A percentile compares a stretch with the other conserved stretches of the same genome.
Evolutionary conservation across 164 flowering plant genomes (phyloP).

Genomic region (Amborella trichopoda): DNA sequence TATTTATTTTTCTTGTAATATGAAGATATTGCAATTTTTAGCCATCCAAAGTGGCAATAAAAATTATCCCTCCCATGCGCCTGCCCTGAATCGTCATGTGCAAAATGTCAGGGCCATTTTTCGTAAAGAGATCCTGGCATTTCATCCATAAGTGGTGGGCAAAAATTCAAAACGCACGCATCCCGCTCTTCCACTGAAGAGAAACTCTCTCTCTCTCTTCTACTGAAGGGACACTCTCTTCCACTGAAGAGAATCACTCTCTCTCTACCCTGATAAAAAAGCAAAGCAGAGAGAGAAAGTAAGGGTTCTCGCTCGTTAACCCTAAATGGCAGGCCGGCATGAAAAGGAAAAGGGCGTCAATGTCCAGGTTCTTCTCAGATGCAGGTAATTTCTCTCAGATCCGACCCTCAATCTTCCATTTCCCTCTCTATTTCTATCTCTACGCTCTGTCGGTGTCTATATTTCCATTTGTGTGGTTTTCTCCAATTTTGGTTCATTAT

Average conservation of each 20-base stretch:
- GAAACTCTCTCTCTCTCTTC: neutral
- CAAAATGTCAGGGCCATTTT: no score
- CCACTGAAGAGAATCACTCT: slow-evolving; percentile 8
- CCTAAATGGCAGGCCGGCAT: slow-evolving; percentile 58
- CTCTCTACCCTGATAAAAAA: slow-evolving; percentile 16
- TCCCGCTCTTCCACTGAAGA: no score
- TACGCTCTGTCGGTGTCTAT: neutral
- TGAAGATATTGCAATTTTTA: no score
- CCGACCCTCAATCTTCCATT: neutral
- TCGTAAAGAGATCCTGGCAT: no score
- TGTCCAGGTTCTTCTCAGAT: slow-evolving; percentile 93
- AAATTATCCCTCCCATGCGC: no score
- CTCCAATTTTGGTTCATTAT: neutral
- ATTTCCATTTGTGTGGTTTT: neutral
- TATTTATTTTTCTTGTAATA: no score
- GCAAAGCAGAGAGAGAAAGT: slow-evolving; percentile 65
- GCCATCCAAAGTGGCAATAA: no score
- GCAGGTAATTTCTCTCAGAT: slow-evolving; percentile 46
- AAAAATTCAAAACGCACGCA: no score
- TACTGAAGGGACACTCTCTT: neutral
- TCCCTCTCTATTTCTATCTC: neutral
- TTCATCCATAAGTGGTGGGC: no score
- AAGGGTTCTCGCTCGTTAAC: no score
- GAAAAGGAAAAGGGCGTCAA: slow-evolving; percentile 92
- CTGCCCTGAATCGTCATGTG: no score